Conservation (phyloP, 2,329 filamentous ascomycete species). For the Aspergillus transmontanensis region DNA sequence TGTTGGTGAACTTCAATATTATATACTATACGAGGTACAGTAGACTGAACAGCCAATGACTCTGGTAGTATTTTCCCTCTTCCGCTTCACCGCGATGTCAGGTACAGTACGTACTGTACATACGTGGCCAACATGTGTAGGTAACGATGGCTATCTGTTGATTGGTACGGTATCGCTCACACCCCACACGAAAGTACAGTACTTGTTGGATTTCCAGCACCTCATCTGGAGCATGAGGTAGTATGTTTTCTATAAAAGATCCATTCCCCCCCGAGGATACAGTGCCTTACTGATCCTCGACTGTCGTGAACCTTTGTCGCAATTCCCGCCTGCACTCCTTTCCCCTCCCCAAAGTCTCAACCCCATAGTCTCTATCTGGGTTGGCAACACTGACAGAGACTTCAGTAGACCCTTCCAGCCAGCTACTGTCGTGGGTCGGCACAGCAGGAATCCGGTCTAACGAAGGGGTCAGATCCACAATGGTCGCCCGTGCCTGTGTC, state of each 20-base stretch:
- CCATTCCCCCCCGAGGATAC: neutral
- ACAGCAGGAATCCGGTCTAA: neutral
- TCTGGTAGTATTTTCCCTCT: neutral
- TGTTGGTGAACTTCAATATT: neutral
- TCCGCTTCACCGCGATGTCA: neutral
- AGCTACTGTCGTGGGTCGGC: neutral
- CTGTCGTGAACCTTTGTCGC: neutral
- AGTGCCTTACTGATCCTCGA: neutral
- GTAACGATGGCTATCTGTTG: neutral
- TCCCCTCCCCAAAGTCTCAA: neutral
- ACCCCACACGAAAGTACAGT: neutral
- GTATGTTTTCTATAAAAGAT: neutral
- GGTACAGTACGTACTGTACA: neutral
- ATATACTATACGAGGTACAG: neutral
- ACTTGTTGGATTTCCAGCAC: neutral
- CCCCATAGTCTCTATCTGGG: neutral
- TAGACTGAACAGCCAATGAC: neutral
- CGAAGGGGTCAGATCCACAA: neutral
- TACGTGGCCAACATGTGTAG: neutral
- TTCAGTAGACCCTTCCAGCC: conserved; percentile 1
- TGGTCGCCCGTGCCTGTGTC: neutral
- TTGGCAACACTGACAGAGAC: neutral
- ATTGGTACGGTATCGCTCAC: neutral
- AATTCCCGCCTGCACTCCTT: neutral
- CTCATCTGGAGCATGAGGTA: neutral